Evolutionary conservation across 805 yeast genomes (phyloP), one percentile per base, ranked within the genome.

Genomic region (Wickerhamiella sorbophila): DNA sequence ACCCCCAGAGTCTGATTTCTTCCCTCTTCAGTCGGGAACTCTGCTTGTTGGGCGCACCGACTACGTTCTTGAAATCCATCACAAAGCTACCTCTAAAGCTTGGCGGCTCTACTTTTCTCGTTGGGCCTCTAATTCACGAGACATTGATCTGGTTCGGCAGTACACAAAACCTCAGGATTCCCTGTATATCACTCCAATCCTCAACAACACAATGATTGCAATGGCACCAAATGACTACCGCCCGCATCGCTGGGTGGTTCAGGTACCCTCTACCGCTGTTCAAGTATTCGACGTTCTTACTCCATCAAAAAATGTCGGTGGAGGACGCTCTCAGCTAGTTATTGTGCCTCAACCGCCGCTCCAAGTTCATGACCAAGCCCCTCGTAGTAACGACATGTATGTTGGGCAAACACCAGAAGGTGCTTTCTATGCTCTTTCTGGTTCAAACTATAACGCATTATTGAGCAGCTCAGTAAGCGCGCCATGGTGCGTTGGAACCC

Each of bases 101-200:
- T 87, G 95, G 91, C 82, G 85, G 53, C 82, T 91, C 15, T 77
- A 87, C 0, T 86, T 80, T 55, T 70, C 93, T 1, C 70, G 79
- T 31, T 91, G 96, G 95, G 93, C 91, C 8, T 94, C 94, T 36
- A 88, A 88, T 58, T 77, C 83, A 49, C 64, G 86, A 40, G 94
- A 88, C 58, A 64, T 62, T 34, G 79, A 74, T 49, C 61, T 74
- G 38, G 50, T 48, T n/a, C 41, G 51, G 17, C 69, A 63, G 60
- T 68, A 51, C 43, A 49, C 42, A 51, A 36, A 48, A 40, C 75
- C 93, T 3, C 57, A 69, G 15, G 97, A 87, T 59, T 76, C 77
- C 29, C 62, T 85, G 2, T 81, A 80, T 49, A 75, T 88, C 47
- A 77, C 88, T 4, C 94, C 96, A 1, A 76, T 84, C 54, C 83